phyloP scores from a whole-genome alignment of 1,284 basidiomycete genomes.

The Ustilago bromivora region DNA sequence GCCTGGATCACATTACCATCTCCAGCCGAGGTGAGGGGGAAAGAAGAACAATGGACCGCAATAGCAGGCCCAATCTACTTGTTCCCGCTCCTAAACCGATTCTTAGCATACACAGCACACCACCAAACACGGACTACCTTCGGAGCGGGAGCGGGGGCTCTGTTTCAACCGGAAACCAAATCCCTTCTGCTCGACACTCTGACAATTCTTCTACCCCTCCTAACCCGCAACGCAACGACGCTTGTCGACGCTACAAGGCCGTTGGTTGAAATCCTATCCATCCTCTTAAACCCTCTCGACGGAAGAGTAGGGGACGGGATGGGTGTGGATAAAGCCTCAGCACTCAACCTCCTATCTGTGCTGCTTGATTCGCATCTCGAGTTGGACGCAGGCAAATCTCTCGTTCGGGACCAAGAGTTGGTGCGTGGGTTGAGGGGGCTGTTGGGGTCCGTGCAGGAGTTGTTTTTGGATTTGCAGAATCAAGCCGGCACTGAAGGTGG shows the following conservation, averaged over 20 bases:
- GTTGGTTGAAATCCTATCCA: not conserved
- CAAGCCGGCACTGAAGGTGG: not conserved
- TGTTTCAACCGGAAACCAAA: conserved; percentile 81
- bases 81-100: conserved; percentile 86
- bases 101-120: conserved; percentile 74
- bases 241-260: not conserved
- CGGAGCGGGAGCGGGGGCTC: conserved; percentile 75
- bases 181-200: conserved; percentile 81
- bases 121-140: conserved; percentile 3
- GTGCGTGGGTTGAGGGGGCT: not conserved
- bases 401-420: not conserved
- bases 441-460: not conserved
- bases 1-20: not conserved
- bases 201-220: conserved; percentile 72
- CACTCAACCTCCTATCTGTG: conserved; percentile 13
- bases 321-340: not conserved
- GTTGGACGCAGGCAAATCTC: not conserved
- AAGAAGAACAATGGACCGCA: conserved; percentile 13
- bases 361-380: conserved; percentile 1
- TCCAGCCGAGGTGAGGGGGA: too few species aligned
- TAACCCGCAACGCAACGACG: not conserved
- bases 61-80: conserved; percentile 72
- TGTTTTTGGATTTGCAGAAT: conserved; percentile 6
- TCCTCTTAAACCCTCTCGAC: not conserved
- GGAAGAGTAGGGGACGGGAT: not conserved